Conservation (phyloP, 2,329 filamentous ascomycete species). For the Lasiodiplodia sp. region DNA sequence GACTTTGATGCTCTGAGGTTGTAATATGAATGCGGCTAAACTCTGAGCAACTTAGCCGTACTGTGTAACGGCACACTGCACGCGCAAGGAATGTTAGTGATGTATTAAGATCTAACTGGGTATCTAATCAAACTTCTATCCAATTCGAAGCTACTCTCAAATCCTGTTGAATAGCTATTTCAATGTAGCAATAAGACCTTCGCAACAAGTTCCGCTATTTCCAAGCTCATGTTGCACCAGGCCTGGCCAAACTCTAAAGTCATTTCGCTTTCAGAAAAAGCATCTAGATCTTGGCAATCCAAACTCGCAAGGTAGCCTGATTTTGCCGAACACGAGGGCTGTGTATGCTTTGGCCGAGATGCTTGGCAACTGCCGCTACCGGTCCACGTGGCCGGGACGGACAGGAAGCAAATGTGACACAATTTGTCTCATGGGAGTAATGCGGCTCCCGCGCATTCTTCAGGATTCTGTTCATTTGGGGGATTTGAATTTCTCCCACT, state of each 20-base stretch:
- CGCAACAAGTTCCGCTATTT: conserved; percentile 9
- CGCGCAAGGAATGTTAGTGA: neutral
- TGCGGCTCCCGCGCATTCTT: neutral
- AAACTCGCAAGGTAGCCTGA: neutral
- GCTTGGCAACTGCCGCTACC: neutral
- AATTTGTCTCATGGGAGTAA: neutral
- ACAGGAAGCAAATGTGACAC: neutral
- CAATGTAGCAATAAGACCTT: neutral
- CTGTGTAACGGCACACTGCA: neutral
- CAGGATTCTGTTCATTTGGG: conserved; percentile 7
- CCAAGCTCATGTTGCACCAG: neutral
- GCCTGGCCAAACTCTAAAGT: neutral
- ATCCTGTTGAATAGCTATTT: neutral
- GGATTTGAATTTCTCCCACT: conserved; percentile 21
- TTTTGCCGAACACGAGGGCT: neutral
- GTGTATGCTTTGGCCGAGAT: neutral
- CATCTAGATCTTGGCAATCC: conserved; percentile 1
- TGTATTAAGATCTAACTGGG: conserved; percentile 15
- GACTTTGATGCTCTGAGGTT: neutral
- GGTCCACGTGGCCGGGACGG: neutral
- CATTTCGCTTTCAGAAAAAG: neutral
- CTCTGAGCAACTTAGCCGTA: neutral
- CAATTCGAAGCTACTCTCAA: neutral
- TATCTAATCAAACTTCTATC: conserved; percentile 22
- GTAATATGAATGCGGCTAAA: neutral